Base-by-base conservation (phyloP, 148 eudicot species). In the Camellia lanceoleosa region DNA sequence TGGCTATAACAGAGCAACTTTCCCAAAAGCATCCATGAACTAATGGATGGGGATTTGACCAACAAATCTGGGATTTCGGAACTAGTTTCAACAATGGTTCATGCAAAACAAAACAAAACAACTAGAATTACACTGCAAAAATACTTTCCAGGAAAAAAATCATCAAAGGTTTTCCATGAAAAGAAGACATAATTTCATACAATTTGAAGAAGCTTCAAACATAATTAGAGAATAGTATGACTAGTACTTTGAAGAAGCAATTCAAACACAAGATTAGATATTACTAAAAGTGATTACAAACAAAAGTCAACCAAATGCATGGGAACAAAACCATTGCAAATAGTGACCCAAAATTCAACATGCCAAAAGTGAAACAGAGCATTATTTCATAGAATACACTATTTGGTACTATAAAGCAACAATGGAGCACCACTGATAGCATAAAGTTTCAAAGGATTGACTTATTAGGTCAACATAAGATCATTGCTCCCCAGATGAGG, bases 401-500 rank as follows among this genome's bases (percentile, higher is more conserved):
- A 4, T 77, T 61, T 71, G 70, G 68, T 46, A 54, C 58, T 30
- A 55, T 44, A 51, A 30, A 71, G 56, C 71, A 49, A 56, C 75
- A 78, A 76, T 11, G 16, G 72, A 74, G 76, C 79, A 81, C 80
- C 78, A 84, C 41, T 52, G 3, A 47, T 44, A 19, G 9, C 44
- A 44, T 54, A 52, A 68, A 42, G 42, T 23, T 9, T 42, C 19
- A 23, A 0, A 49, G 52, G 18, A 49, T 38, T 38, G 20, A 14
- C 47, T 55, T 38, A 18, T 80, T 49, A 80, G 64, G 71, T 73
- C 72, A 80, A 54, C 73, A 54, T 64, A 65, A 80, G 82, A 62
- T 80, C 71, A 80, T 71, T 81, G 65, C 68, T 49, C 49, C 58
- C 79, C 3, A 81, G 59, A 23, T 75, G 79, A 56, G 83, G 84